phyloP scores from a whole-genome alignment of 176 grass and related monocot species.

The Aegilops umbellulata region DNA sequence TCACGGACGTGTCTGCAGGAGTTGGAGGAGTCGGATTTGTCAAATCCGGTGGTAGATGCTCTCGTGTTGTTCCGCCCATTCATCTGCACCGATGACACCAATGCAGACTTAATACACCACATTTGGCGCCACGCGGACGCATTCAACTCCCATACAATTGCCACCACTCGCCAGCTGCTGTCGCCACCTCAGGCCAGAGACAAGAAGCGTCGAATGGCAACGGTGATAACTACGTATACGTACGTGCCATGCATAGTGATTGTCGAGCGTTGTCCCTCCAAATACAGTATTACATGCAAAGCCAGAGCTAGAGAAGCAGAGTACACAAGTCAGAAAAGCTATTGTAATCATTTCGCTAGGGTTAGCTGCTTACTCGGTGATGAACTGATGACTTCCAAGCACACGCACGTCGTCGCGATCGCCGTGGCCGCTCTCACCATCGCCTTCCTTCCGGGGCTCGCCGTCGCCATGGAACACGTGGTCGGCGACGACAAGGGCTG shows the following conservation, averaged over 20 bases:
- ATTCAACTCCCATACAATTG: neutral
- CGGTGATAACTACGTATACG: neutral
- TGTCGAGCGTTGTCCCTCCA: neutral
- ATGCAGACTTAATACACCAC: neutral
- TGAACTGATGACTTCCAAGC: slow-evolving; percentile 50
- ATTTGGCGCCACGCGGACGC: neutral
- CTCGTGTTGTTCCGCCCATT: neutral
- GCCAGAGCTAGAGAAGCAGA: neutral
- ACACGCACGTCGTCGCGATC: neutral
- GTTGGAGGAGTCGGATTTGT: no score
- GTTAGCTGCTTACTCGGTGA: neutral
- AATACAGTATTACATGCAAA: neutral
- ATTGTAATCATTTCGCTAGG: neutral
- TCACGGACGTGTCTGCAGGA: no score
- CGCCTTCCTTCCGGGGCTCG: slow-evolving; percentile 1
- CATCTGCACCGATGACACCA: neutral
- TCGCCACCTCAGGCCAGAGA: neutral
- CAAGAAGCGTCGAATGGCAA: neutral
- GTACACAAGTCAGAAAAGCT: neutral
- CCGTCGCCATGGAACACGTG: slow-evolving; percentile 21
- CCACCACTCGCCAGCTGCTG: slow-evolving; percentile 27
- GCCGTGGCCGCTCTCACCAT: neutral
- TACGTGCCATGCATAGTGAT: neutral
- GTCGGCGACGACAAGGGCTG: slow-evolving; percentile 44
- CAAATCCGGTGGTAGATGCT: no score